Percentiles rank a stretch among this genome's conserved stretches.
These are phyloP conservation scores for Lactifluus echinatus DNA, from an alignment of 768 basidiomycete genomes.

Conservation along the genomic window DNA sequence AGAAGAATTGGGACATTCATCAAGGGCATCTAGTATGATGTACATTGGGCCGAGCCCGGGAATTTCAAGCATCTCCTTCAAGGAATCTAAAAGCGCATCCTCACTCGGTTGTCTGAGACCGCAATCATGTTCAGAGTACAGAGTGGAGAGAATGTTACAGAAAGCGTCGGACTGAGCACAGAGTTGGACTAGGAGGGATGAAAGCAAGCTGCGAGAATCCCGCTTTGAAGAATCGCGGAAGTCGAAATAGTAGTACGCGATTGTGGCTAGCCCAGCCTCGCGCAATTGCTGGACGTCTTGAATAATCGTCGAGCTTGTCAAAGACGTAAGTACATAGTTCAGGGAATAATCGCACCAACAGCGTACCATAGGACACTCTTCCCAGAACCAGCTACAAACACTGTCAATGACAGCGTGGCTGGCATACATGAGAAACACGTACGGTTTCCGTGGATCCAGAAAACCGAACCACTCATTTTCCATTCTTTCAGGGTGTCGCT, in stretches of 20 bases:
- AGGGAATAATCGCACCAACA: not conserved
- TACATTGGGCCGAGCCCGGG: not conserved
- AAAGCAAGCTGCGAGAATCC: not conserved
- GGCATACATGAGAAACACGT: not conserved
- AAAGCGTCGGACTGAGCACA: not conserved
- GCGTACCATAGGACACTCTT: not conserved
- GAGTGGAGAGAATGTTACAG: not conserved
- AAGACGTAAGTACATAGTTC: not conserved
- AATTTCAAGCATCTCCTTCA: not conserved
- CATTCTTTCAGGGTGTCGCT: not conserved
- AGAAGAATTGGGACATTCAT: not conserved
- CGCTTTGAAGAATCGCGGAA: not conserved
- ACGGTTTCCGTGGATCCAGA: not conserved
- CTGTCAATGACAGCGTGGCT: not conserved
- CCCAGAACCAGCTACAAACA: not conserved
- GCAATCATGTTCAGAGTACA: not conserved
- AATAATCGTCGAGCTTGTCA: not conserved
- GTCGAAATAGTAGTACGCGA: not conserved
- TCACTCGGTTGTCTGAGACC: not conserved
- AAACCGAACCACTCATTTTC: not conserved
- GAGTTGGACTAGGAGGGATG: not conserved
- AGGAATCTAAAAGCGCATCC: not conserved
- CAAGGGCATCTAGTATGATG: not conserved
- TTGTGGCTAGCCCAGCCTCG: not conserved
- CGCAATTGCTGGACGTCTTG: not conserved